phyloP scores from a whole-genome alignment of 2,329 filamentous ascomycete genomes.

The Sclerotiophoma versabilis region DNA sequence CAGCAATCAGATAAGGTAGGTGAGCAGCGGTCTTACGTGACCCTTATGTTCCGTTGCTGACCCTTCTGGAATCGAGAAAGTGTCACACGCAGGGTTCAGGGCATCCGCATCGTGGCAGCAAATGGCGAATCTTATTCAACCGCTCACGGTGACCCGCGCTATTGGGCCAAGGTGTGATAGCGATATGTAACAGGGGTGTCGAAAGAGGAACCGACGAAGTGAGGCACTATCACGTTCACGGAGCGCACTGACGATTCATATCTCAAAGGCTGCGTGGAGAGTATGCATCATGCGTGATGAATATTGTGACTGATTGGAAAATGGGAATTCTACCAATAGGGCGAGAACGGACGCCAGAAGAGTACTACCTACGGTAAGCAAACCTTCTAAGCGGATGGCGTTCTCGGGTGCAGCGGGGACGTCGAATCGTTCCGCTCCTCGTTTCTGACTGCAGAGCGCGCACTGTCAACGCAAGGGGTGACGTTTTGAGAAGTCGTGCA shows the following conservation, averaged over 20 bases:
- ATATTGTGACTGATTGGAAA: conserved; percentile 38
- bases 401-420: conserved; percentile 45
- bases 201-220: conserved; percentile 31
- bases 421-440: conserved; percentile 29
- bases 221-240: conserved; percentile 36
- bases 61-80: conserved; percentile 38
- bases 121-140: conserved; percentile 46
- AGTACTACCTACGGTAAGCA: conserved; percentile 28
- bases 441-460: conserved; percentile 6
- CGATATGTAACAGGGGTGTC: conserved; percentile 34
- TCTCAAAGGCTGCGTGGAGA: conserved; percentile 26
- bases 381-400: conserved; percentile 40
- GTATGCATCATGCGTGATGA: conserved; percentile 32
- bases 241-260: conserved; percentile 32
- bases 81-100: conserved; percentile 43
- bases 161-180: conserved; percentile 52
- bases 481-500: conserved; percentile 2
- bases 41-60: conserved; percentile 43
- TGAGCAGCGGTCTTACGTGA: conserved; percentile 37
- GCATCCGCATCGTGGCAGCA: conserved; percentile 39
- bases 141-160: conserved; percentile 43
- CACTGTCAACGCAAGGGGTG: conserved; percentile 14
- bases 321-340: conserved; percentile 29
- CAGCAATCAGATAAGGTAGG: conserved; percentile 34
- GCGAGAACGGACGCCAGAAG: conserved; percentile 28